A percentile compares a stretch with the other conserved stretches of the same genome.
These are phyloP conservation scores for Gigaspora rosea DNA, from an alignment of 192 early-diverging fungal genomes.

Conservation along the genomic window DNA sequence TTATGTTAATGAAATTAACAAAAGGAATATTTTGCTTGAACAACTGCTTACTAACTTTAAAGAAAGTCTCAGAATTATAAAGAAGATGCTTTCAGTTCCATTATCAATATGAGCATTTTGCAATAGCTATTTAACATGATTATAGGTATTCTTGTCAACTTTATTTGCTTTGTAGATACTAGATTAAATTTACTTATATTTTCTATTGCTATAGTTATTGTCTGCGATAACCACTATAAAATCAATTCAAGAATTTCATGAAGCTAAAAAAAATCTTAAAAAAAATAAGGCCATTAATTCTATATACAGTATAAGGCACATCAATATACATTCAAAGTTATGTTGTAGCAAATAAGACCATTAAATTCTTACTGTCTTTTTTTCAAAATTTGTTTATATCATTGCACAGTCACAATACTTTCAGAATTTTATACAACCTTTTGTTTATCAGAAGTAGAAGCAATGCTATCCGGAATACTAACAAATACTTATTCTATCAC, in stretches of 20 bases:
- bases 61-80: slow-evolving; percentile 21
- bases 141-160: slow-evolving; percentile 1
- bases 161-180: neutral
- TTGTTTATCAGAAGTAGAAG: too few relatives aligned
- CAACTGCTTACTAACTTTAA: slow-evolving; percentile 12
- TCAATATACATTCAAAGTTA: slow-evolving; percentile 20
- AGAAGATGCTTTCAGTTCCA: slow-evolving; percentile 3
- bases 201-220: slow-evolving; percentile 26
- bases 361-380: slow-evolving; percentile 19
- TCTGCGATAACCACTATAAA: neutral
- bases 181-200: slow-evolving; percentile 13
- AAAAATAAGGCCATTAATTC: neutral
- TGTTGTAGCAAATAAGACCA: slow-evolving; percentile 23
- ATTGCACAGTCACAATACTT: neutral
- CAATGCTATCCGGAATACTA: too few relatives aligned
- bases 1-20: slow-evolving; percentile 20
- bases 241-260: slow-evolving; percentile 1
- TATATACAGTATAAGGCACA: slow-evolving; percentile 14
- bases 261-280: slow-evolving; percentile 20
- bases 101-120: slow-evolving; percentile 16
- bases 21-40: neutral
- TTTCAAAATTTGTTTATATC: slow-evolving; percentile 21
- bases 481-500: too few relatives aligned
- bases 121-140: neutral
- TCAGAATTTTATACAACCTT: neutral